Evolutionary conservation across 768 basidiomycete genomes (phyloP), one percentile per base, ranked within the genome.

Genomic region (Lentinula guzmanii): DNA sequence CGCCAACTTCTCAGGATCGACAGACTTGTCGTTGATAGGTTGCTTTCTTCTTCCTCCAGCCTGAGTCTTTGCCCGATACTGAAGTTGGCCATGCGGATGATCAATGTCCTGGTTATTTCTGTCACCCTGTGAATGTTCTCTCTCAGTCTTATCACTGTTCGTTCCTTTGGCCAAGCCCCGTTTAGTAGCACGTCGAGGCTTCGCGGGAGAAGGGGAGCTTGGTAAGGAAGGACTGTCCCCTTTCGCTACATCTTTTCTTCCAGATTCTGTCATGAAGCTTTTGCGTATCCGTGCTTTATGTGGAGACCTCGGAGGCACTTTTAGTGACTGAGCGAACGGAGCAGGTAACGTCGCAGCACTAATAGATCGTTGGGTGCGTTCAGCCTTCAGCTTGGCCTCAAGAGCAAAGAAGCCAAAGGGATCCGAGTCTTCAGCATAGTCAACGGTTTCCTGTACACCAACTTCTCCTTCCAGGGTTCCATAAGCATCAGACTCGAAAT

Each of bases 391-490:
- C 53, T 77, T 80, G 55, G 74, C 75, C 67, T 86, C 83, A 0
- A 82, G 75, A 16, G 83, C 80, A 35, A 83, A 72, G 63, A 86
- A 84, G 0, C 84, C 84, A 62, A 86, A 86, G 0, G 83, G 84
- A 62, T 86, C 84, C 0, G 81, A 81, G 24, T 65, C 56, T 39
- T 64, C 58, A 35, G 55, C 24, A 37, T 53, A 21, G 10, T 37
- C 6, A 13, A 5, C 16, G 21, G 13, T 3, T 10, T 37, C 24
- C 33, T 48, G 43, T 54, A 53, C 60, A 35, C 65, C 70, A n/a
- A 16, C 48, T 58, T 65, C 65, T 15, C 18, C 21, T 1, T 64
- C 65, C n/a, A 66, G 56, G 8, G n/a, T 33, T 9, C n/a, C 46
- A 42, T 61, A 52, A 31, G 48, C 33, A n/a, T 62, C 61, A 16